Conservation (phyloP, 768 basidiomycete genomes). For the Termitomyces sp. region DNA sequence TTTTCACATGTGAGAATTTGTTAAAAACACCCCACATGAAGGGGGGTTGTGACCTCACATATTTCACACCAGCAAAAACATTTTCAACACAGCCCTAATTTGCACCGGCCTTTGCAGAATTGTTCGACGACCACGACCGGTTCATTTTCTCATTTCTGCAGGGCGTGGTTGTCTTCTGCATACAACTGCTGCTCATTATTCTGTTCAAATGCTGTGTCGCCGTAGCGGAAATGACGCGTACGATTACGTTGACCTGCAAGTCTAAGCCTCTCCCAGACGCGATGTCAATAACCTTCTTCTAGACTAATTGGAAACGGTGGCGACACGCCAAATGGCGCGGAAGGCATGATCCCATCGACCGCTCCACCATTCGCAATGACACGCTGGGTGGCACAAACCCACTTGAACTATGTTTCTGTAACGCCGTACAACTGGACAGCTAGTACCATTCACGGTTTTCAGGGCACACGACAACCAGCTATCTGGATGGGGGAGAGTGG, state of each 20-base stretch:
- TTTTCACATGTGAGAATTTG: too few species aligned
- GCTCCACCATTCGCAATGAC: slow-evolving; percentile 85
- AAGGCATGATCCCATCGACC: slow-evolving; percentile 75
- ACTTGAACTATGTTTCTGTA: slow-evolving; percentile 71
- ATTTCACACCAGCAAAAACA: too few species aligned
- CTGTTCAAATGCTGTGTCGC: background rate
- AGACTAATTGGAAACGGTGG: slow-evolving; percentile 72
- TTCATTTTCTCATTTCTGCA: too few species aligned
- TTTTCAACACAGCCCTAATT: too few species aligned
- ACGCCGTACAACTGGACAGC: slow-evolving; percentile 67
- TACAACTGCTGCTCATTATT: background rate
- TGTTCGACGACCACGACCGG: too few species aligned
- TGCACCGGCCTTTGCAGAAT: too few species aligned
- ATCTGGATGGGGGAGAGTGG: slow-evolving; percentile 89
- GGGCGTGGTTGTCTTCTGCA: background rate
- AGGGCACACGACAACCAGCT: slow-evolving; percentile 79
- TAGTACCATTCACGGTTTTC: slow-evolving; percentile 62
- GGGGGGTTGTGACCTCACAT: too few species aligned
- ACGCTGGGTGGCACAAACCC: slow-evolving; percentile 80
- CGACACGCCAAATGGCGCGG: slow-evolving; percentile 63
- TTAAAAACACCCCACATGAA: too few species aligned
- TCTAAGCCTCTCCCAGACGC: too few species aligned
- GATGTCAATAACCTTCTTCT: background rate
- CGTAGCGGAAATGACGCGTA: slow-evolving; percentile 17
- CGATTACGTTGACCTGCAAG: slow-evolving; percentile 29